These are phyloP conservation scores for Anacardium occidentale DNA, from an alignment of 345 rosid species.

Conservation along the genomic window DNA sequence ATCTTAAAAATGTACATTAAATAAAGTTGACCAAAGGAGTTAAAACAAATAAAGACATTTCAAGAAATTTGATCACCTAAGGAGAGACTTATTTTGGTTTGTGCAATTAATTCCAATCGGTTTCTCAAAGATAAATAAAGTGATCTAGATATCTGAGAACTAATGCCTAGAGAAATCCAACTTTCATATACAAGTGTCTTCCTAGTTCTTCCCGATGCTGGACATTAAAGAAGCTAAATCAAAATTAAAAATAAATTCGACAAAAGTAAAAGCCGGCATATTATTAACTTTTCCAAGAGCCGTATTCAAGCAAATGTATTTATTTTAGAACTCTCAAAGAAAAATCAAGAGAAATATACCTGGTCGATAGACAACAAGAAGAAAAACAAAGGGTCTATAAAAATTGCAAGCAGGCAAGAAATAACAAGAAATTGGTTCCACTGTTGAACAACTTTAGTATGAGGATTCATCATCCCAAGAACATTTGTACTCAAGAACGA, in stretches of 20 bases:
- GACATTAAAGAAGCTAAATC: too few species aligned
- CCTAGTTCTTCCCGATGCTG: neutral
- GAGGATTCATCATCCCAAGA: conserved; percentile 85
- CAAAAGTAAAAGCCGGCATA: too few species aligned
- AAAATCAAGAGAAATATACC: conserved; percentile 56
- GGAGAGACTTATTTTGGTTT: neutral
- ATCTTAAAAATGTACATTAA: too few species aligned
- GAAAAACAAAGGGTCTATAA: conserved; percentile 83
- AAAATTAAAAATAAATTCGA: neutral
- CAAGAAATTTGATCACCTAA: neutral
- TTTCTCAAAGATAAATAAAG: too few species aligned
- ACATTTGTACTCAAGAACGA: conserved; percentile 36
- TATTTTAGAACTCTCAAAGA: too few species aligned
- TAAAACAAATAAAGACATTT: too few species aligned
- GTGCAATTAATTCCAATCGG: neutral
- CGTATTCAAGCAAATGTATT: too few species aligned
- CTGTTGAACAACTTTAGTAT: too few species aligned
- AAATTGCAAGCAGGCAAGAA: conserved; percentile 71
- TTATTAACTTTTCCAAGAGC: too few species aligned
- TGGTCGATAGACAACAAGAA: conserved; percentile 48
- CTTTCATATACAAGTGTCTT: neutral
- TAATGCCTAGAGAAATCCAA: neutral
- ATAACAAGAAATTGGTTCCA: conserved; percentile 65
- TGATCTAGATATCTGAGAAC: neutral
- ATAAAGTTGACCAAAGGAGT: neutral